Evolutionary conservation across 2,329 filamentous ascomycete species (phyloP), one percentile per base, ranked within the genome.

Genomic region (Hirsutella rhossiliensis): DNA sequence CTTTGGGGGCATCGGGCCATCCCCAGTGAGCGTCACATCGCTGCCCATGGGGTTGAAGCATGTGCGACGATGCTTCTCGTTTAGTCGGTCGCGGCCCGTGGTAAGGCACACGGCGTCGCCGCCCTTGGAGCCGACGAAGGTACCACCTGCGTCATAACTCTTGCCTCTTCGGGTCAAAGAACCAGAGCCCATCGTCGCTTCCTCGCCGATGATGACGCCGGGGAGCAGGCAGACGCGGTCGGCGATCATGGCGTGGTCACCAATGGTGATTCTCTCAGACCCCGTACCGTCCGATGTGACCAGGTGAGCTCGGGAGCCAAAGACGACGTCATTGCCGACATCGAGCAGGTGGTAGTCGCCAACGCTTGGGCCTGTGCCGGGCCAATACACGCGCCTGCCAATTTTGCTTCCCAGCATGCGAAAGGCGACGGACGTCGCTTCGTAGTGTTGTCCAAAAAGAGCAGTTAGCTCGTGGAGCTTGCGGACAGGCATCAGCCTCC

Each of bases 261-360:
- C 55, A 41, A 78, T 66, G 12, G 56, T 62, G 40, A 78, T 62
- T 9, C 52, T 59, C 13, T 71, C 69, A 11, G 68, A 71, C 1
- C 74, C 69, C 19, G 54, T 57, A 3, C 66, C 69, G 52, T 78
- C 74, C 0, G 71, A 71, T 1, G 72, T 77, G 28, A 76, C 56
- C 0, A 78, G 51, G 45, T 74, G 66, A 3, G 73, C 69, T 3
- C 73, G 66, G 12, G 73, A 76, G 0, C 75, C 74, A 48, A 78
- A 78, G 11, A 78, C 72, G n/a, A 78, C 73, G 54, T 78, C 69
- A 45, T 76, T 67, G 11, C 75, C 75, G 47, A 78, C 62, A 20
- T 77, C 66, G 11, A 78, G 52, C 1, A 77, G 59, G 47, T 76
- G 69, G 48, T 75, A 77, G 48, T 77, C 71, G 15, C 69, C 65